Percentiles rank a stretch among this genome's conserved stretches.
These are phyloP conservation scores for Xylaria cubensis DNA, from an alignment of 495 filamentous ascomycete genomes.

Conservation along the genomic window DNA sequence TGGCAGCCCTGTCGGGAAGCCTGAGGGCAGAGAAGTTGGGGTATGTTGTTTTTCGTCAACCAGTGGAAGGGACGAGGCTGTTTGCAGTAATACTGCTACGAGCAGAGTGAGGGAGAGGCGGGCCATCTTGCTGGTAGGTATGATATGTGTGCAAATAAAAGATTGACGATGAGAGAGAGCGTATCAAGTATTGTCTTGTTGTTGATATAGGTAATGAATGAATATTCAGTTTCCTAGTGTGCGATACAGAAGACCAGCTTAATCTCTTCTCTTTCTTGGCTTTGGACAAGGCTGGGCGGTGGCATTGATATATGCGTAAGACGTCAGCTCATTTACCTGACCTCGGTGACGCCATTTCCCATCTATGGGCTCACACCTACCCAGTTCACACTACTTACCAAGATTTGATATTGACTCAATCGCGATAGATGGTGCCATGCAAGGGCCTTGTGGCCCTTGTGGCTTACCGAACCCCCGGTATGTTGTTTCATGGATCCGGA, in stretches of 20 bases:
- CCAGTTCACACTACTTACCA: constrained; percentile 4
- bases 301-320: constrained; percentile 13
- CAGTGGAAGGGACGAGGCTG: constrained; percentile 4
- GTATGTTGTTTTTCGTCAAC: constrained; percentile 13
- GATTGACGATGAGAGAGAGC: constrained; percentile 2
- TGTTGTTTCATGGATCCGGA: constrained; percentile 16
- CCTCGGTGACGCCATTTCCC: neutral
- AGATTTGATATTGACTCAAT: neutral
- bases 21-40: neutral
- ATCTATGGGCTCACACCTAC: neutral
- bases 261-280: neutral
- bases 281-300: constrained; percentile 9
- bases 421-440: constrained; percentile 10
- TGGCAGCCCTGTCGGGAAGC: neutral
- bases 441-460: neutral
- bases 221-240: neutral
- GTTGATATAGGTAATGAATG: neutral
- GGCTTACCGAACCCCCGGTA: neutral
- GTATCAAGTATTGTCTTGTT: constrained; percentile 13
- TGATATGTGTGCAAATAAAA: constrained; percentile 4
- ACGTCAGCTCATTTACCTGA: neutral
- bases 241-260: constrained; percentile 25
- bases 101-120: constrained; percentile 20
- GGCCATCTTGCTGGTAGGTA: constrained; percentile 15
- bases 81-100: constrained; percentile 16